Percentiles rank a stretch among this genome's conserved stretches.
These are phyloP conservation scores for Cadophora luteo-olivacea DNA, from an alignment of 2,329 filamentous ascomycete genomes.

Conservation along the genomic window DNA sequence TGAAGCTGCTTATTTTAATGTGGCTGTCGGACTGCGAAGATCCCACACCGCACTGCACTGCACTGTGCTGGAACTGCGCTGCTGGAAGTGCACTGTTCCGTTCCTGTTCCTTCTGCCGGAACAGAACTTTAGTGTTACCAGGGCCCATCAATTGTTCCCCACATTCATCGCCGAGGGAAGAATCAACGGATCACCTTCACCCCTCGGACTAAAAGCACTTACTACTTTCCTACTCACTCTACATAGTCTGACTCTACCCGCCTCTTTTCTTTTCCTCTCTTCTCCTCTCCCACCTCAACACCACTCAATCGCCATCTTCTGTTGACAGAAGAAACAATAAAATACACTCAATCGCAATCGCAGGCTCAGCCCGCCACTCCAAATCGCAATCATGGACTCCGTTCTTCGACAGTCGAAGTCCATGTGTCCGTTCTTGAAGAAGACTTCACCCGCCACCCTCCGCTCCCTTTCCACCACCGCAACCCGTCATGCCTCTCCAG, in stretches of 20 bases:
- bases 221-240: too few species aligned
- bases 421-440: slow-evolving; percentile 97
- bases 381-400: slow-evolving; percentile 76
- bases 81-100: not conserved
- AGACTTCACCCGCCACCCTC: slow-evolving; percentile 88
- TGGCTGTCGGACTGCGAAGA: not conserved
- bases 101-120: not conserved
- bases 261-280: not conserved
- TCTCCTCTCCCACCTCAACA: not conserved
- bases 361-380: slow-evolving; percentile 6
- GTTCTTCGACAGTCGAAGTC: slow-evolving; percentile 93
- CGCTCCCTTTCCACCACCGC: slow-evolving; percentile 79
- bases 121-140: not conserved
- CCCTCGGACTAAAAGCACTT: too few species aligned
- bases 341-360: not conserved
- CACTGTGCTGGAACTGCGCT: too few species aligned
- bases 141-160: not conserved
- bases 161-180: slow-evolving; percentile 15
- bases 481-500: slow-evolving; percentile 66
- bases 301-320: slow-evolving; percentile 17
- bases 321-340: slow-evolving; percentile 21
- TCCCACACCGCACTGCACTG: too few species aligned
- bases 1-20: slow-evolving; percentile 15
- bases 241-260: slow-evolving; percentile 19
- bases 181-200: too few species aligned